Evolutionary conservation across 208 protist species (phyloP).

Genomic region (Balamuthia mandrillaris): DNA sequence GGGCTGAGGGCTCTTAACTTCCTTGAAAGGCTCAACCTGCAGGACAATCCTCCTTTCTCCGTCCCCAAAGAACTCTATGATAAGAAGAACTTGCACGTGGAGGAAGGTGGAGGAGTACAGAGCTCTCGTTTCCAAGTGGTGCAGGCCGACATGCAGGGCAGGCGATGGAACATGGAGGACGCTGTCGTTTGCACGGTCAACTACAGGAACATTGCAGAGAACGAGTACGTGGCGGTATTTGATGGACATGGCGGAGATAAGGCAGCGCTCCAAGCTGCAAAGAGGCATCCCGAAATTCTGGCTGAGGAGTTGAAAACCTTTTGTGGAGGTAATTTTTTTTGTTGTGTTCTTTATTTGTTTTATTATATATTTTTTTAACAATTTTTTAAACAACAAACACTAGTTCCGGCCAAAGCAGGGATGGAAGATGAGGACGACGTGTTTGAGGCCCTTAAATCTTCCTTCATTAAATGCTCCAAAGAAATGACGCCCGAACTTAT

Average conservation of each 20-base stretch:
- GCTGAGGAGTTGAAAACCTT: conserved; percentile 34
- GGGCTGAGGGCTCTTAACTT: background rate
- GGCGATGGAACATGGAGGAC: conserved; percentile 59
- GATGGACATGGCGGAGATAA: conserved; percentile 48
- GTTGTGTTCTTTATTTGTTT: too few relatives aligned
- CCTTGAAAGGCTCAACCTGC: background rate
- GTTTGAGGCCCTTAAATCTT: background rate
- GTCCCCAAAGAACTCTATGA: background rate
- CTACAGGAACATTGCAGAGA: conserved; percentile 42
- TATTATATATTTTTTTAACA: too few relatives aligned
- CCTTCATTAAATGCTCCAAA: background rate
- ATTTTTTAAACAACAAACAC: too few relatives aligned
- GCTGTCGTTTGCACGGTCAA: conserved; percentile 42
- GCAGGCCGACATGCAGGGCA: conserved; percentile 8
- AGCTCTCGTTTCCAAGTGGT: background rate
- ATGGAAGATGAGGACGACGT: background rate
- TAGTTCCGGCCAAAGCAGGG: background rate
- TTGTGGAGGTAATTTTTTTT: too few relatives aligned
- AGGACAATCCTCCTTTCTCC: background rate
- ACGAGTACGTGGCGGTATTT: conserved; percentile 61
- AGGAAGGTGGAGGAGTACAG: background rate
- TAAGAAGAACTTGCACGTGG: background rate
- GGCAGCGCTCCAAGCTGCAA: background rate
- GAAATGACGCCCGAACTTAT: background rate
- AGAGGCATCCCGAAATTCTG: conserved; percentile 10